Evolutionary conservation across 1,284 basidiomycete species (phyloP).

Genomic region (Pyrrhoderma lamaoense): DNA sequence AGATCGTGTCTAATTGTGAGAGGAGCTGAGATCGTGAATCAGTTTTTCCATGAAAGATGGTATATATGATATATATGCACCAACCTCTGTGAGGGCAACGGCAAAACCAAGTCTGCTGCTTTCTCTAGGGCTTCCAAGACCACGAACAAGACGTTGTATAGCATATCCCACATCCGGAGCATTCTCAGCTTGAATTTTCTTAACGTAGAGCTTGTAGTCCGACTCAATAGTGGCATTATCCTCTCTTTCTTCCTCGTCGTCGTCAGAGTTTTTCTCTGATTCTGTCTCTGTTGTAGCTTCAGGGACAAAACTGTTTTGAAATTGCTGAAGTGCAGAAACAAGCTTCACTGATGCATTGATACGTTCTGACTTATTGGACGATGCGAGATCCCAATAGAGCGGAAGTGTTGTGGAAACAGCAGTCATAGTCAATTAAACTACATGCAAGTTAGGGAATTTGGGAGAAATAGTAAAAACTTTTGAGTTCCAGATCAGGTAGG

Average conservation of each 20-base stretch:
- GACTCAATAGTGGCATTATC: constrained; percentile 29
- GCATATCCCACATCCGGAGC: constrained; percentile 88
- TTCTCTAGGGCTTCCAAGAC: constrained; percentile 87
- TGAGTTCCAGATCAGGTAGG: constrained; percentile 2
- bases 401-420: constrained; percentile 78
- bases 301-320: constrained; percentile 59
- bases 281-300: constrained; percentile 38
- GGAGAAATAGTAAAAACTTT: no score
- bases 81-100: constrained; percentile 89
- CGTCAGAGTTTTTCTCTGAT: constrained; percentile 43
- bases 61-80: constrained; percentile 24
- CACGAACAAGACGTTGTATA: constrained; percentile 76
- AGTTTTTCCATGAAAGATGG: constrained; percentile 4
- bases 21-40: constrained; percentile 51
- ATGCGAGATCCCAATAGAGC: constrained; percentile 93
- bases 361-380: constrained; percentile 70
- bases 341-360: constrained; percentile 84
- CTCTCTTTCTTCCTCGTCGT: constrained; percentile 31
- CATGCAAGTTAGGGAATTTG: no score
- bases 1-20: constrained; percentile 71
- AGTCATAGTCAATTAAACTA: constrained; percentile 15
- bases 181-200: constrained; percentile 55
- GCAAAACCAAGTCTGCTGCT: constrained; percentile 92
- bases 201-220: constrained; percentile 30
- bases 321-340: constrained; percentile 70